Conservation (phyloP, 495 filamentous ascomycete genomes). For the Xylaria scruposa region DNA sequence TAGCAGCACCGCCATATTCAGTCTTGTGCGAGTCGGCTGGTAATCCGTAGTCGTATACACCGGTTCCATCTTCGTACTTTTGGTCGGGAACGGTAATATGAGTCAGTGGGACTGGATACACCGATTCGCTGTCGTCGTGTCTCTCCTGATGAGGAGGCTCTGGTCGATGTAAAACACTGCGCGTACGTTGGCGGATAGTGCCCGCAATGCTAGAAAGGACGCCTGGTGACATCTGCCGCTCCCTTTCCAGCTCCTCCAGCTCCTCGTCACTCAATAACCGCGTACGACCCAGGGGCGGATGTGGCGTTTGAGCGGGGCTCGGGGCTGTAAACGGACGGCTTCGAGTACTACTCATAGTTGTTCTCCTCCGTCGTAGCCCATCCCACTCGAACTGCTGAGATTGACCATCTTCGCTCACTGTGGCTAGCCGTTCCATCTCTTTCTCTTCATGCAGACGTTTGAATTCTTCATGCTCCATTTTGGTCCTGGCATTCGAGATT, state of each 20-base stretch:
- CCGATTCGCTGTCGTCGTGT: slow-evolving; percentile 31
- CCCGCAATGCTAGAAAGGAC: slow-evolving; percentile 65
- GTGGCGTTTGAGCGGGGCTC: slow-evolving; percentile 55
- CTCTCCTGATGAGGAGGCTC: slow-evolving; percentile 43
- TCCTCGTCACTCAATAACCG: slow-evolving; percentile 73
- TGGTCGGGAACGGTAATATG: slow-evolving; percentile 63
- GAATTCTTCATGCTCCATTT: slow-evolving; percentile 81
- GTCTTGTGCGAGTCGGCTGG: slow-evolving; percentile 37
- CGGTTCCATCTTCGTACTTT: slow-evolving; percentile 48
- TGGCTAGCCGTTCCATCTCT: slow-evolving; percentile 70
- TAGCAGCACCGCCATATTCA: slow-evolving; percentile 47
- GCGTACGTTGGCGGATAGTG: slow-evolving; percentile 62
- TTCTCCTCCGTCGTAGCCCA: slow-evolving; percentile 84
- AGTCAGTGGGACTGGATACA: slow-evolving; percentile 65
- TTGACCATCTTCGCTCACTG: slow-evolving; percentile 69
- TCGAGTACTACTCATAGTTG: slow-evolving; percentile 61
- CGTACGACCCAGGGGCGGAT: slow-evolving; percentile 89
- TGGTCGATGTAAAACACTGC: slow-evolving; percentile 55
- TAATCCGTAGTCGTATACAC: slow-evolving; percentile 47
- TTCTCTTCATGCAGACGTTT: slow-evolving; percentile 81
- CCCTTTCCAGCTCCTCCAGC: slow-evolving; percentile 60
- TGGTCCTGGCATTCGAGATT: slow-evolving; percentile 76
- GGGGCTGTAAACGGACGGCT: slow-evolving; percentile 46
- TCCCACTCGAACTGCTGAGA: slow-evolving; percentile 81
- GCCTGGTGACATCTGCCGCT: slow-evolving; percentile 54